Evolutionary conservation across 495 filamentous ascomycete species (phyloP).

Genomic region (Penicillium waksmanii): DNA sequence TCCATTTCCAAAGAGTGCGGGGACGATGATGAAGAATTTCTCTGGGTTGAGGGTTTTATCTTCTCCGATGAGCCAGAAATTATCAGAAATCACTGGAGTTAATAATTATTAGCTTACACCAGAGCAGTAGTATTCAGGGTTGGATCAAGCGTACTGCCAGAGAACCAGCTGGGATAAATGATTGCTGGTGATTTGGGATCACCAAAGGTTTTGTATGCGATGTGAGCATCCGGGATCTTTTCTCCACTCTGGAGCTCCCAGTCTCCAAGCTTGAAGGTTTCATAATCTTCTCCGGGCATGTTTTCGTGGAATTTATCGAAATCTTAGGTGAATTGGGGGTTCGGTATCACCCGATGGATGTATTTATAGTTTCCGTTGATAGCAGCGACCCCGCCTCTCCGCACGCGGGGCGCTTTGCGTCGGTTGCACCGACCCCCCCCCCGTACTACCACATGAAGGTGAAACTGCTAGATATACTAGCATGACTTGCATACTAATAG

Average conservation of each 20-base stretch:
- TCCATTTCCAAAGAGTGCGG: conserved; percentile 73
- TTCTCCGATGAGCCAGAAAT: conserved; percentile 67
- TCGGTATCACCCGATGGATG: too few relatives aligned
- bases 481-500: too few relatives aligned
- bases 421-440: background rate
- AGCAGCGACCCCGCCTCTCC: conserved; percentile 9
- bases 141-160: conserved; percentile 49
- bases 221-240: conserved; percentile 56
- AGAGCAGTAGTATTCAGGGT: too few relatives aligned
- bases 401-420: conserved; percentile 5
- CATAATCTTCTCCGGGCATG: conserved; percentile 45
- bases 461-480: too few relatives aligned
- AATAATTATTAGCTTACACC: background rate
- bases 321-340: too few relatives aligned
- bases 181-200: conserved; percentile 63
- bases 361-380: conserved; percentile 2
- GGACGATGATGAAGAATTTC: conserved; percentile 71
- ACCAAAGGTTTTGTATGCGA: conserved; percentile 75
- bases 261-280: conserved; percentile 61
- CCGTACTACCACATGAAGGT: too few relatives aligned
- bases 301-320: conserved; percentile 1
- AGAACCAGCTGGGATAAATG: conserved; percentile 74
- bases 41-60: conserved; percentile 62
- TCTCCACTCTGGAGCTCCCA: conserved; percentile 65
- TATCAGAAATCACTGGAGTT: conserved; percentile 57